Base-by-base conservation (phyloP, 257 asterid genomes). In the Capsicum chinense region DNA sequence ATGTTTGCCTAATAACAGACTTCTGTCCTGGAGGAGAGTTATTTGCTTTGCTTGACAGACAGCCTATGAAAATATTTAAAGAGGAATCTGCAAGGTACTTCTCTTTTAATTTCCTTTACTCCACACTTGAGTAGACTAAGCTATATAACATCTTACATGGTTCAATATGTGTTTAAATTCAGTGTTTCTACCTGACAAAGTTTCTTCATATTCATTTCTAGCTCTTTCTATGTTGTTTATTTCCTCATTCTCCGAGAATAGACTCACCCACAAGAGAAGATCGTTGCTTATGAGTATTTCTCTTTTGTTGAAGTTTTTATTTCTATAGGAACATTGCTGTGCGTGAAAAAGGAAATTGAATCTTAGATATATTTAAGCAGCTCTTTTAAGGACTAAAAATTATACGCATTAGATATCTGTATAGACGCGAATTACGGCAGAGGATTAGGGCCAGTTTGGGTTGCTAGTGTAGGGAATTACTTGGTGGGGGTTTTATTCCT, bases 1-100 rank as follows among this genome's bases (percentile, higher is more conserved):
- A 97, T 85, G 97, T 97, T 54, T 97, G 99, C 91, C 90, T 97
- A 97, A 93, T 97, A 88, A 97, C 99, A 15, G 99, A 97, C 87
- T 97, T 92, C 88, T 97, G 91, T 84, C 93, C 97, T 69, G 99
- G 99, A 67, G 99, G 99, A 85, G 99, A 97, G 89, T 88, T 97
- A 84, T 97, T 95, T 81, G 97, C 92, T 59, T 83, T 97, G 89
- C 98, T 97, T 63, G 99, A 97, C 92, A 95, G 89, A 87, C 99
- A 97, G 86, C 99, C 99, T 12, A 85, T 95, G 94, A 97, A 97
- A 87, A 85, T 92, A 88, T 93, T 97, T 87, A 95, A 90, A 86
- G 99, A 97, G 89, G 99, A 97, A 14, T 93, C 99, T 9, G 97
- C 99, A 86, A 93, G 98, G 99, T 97, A 88, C 84, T 86, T 83